Base-by-base conservation (phyloP, 208 protist species). In the Wallacemonas collosoma region DNA sequence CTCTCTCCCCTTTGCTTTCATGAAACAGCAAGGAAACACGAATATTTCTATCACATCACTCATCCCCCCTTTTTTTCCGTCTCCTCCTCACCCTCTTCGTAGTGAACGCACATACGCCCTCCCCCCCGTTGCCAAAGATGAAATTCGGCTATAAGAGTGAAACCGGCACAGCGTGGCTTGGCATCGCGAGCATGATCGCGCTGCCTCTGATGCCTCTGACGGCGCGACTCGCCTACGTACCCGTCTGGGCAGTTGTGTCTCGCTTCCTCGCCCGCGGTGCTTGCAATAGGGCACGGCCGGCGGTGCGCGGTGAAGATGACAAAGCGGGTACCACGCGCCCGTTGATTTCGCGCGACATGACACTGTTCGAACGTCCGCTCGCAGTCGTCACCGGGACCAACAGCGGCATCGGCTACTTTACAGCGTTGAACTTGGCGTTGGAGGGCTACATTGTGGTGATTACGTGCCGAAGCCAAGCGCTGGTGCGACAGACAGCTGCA, bases 361-460 rank as follows among this genome's bases (percentile, higher is more conserved):
- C 63, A 35, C 55, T 77, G 5, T 67, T 70, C 15, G 82, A 87
- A 62, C 79, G 91, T 14, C 88, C 88, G 0, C 94, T 96, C 47
- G 90, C 89, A 43, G 79, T 97, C 9, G 93, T 97, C 62, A 97
- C 93, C 7, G 93, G 93, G n/a, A 94, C 91, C 41, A 97, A 97
- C 78, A 91, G 86, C 68, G 93, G 93, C 12, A 95, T 97, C 57
- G 93, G 93, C 8, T 94, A 84, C 70, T 80, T 90, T 76, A 97
- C 90, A 2, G 93, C 91, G 1, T 77, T 91, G 12, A 81, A 84
- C 1, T 68, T 97, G 35, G 93, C 93, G 17, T 81, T 71, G 60
- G 85, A 90, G 72, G 93, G 93, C 47, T 92, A 87, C 65, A 75
- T 81, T 47, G 88, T 95, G 3, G 83, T 97, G 12, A 77, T 89